Evolutionary conservation across 2,329 filamentous ascomycete species (phyloP), one percentile per base, ranked within the genome.

Genomic region (Drechslerella coelobrocha): DNA sequence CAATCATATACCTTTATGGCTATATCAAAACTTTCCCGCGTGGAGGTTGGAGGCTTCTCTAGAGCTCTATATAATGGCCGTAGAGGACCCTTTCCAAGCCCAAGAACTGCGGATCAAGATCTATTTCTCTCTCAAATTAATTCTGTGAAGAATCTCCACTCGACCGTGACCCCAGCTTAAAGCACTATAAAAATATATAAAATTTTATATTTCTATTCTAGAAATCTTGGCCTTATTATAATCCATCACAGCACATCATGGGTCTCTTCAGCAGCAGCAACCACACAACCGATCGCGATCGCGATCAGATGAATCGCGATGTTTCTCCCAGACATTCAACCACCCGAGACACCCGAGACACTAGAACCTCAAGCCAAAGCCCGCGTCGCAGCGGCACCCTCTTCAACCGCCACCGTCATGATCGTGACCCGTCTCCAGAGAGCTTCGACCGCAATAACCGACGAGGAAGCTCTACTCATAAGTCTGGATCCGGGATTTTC

Each of bases 391-490:
- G 60, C 8, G 65, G 65, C 7, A 69, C 57, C 21, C 56, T 69
- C 26, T 69, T 69, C 31, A 62, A 37, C 47, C 65, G 65, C 14
- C 65, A 61, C 26, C 59, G 59, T 9, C 59, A 62, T 21, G 59
- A 62, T 31, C 41, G 57, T 2, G 57, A 61, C 6, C 53, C 65
- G 1, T 69, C 65, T 1, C 65, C 65, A 14, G 65, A 69, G 17
- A 69, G 65, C 21, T 39, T 69, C 7, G 52, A 55, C n/a, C 61
- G 57, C 12, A 37, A 43, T n/a, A 57, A n/a, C n/a, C n/a, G n/a
- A n/a, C n/a, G 52, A 43, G 62, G 51, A 1, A n/a, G 24, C 27
- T 69, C 65, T 0, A 69, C 57, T 47, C 57, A 52, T 29, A 47
- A 37, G 12, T 52, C 51, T 7, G 65, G 65, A 6, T 56, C 51